Evolutionary conservation across 257 asterid species (phyloP).

Genomic region (Verbascum thapsus): DNA sequence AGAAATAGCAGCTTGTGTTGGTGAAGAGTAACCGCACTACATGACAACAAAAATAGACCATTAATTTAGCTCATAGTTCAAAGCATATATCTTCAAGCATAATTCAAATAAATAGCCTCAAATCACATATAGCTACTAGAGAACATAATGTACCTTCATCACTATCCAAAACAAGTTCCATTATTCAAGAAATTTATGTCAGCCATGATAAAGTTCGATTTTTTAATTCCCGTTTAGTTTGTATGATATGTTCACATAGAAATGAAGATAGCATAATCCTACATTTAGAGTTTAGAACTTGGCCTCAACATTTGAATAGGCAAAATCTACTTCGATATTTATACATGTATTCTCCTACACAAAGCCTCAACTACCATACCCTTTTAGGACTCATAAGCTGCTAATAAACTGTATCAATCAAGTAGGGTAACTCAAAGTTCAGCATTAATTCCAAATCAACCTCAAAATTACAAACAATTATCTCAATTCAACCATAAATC

Average conservation of each 20-base stretch:
- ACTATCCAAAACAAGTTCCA: too few relatives aligned
- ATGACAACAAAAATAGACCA: constrained; percentile 34
- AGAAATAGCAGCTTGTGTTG: constrained; percentile 70
- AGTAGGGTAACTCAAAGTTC: background rate
- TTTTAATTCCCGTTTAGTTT: background rate
- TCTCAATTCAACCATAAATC: constrained; percentile 7
- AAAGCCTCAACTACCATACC: constrained; percentile 9
- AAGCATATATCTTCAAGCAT: background rate
- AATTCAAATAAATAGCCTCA: background rate
- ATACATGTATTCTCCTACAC: too few relatives aligned
- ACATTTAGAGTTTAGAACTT: background rate
- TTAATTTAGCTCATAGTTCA: constrained; percentile 7
- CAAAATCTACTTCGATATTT: background rate
- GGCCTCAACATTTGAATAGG: background rate
- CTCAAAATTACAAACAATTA: constrained; percentile 5
- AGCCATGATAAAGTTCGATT: background rate
- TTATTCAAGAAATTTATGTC: too few relatives aligned
- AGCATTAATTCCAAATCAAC: constrained; percentile 13
- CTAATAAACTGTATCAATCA: constrained; percentile 7
- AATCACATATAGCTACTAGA: background rate
- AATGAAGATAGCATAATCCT: too few relatives aligned
- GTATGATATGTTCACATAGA: background rate
- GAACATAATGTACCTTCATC: too few relatives aligned
- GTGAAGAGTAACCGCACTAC: constrained; percentile 90
- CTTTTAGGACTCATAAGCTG: background rate